Percentiles rank a stretch among this genome's conserved stretches.
Conservation (phyloP, 352 stramenopile genomes). For the Globisporangium paddicum region DNA sequence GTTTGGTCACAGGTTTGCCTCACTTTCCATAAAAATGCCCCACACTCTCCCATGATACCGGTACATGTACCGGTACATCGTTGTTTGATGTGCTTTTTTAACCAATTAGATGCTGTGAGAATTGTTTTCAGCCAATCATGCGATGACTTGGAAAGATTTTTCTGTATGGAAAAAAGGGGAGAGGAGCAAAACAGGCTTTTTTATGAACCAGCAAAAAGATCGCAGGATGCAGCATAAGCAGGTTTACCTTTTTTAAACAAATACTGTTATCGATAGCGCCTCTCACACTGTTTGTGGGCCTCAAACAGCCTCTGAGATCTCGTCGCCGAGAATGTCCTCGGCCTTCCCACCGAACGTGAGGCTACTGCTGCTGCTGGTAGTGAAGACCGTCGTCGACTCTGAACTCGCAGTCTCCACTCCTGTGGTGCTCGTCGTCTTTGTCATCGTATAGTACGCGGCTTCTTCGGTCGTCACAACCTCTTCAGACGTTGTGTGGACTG, state of each 20-base stretch:
- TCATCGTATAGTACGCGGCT: not conserved
- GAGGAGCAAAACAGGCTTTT: not conserved
- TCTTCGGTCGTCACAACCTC: not conserved
- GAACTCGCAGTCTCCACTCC: not conserved
- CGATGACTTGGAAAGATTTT: not conserved
- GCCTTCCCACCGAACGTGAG: constrained; percentile 30
- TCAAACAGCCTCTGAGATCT: constrained; percentile 59
- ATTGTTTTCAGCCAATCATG: not conserved
- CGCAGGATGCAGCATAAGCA: not conserved
- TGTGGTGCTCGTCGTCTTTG: not conserved
- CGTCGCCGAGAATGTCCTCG: constrained; percentile 48
- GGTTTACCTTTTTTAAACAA: not conserved
- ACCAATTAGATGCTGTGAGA: not conserved
- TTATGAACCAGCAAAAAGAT: not conserved
- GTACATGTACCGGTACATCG: not conserved
- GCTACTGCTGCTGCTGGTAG: not conserved
- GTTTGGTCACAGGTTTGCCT: constrained; percentile 5
- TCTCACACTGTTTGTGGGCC: not conserved
- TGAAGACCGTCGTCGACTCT: not conserved
- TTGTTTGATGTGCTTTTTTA: not conserved
- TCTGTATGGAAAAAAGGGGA: not conserved
- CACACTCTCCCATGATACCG: not conserved
- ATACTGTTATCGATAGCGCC: not conserved
- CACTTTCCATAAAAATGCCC: constrained; percentile 1
- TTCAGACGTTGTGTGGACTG: not conserved